These are phyloP conservation scores for Saccharomycopsis babjevae DNA, from an alignment of 805 yeast species.

Conservation along the genomic window DNA sequence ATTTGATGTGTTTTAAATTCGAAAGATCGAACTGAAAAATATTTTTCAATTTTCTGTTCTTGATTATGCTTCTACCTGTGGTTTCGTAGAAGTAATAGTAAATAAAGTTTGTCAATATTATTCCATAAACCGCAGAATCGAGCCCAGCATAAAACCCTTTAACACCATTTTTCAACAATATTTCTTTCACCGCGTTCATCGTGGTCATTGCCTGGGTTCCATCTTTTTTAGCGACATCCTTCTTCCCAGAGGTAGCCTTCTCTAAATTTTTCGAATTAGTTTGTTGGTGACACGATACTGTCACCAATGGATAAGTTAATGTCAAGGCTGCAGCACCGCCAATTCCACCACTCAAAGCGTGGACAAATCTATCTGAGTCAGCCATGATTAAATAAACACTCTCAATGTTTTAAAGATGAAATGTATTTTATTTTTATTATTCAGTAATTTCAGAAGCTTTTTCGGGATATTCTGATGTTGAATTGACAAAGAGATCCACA, in stretches of 20 bases:
- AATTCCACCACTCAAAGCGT: conserved; percentile 90
- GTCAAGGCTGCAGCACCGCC: conserved; percentile 86
- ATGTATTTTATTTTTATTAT: too few species aligned
- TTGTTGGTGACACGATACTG: conserved; percentile 82
- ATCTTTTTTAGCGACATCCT: conserved; percentile 21
- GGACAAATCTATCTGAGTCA: conserved; percentile 46
- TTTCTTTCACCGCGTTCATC: conserved; percentile 31
- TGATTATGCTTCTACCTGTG: conserved; percentile 38
- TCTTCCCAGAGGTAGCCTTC: conserved; percentile 4
- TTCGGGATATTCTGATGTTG: too few species aligned
- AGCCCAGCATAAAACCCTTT: conserved; percentile 73
- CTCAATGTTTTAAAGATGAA: too few species aligned
- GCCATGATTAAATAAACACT: neutral
- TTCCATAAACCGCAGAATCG: conserved; percentile 80
- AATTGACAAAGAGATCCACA: too few species aligned
- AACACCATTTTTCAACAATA: conserved; percentile 50
- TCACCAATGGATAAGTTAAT: conserved; percentile 82
- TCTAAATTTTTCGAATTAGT: conserved; percentile 31
- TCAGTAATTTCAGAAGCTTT: too few species aligned
- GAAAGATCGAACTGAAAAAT: conserved; percentile 18
- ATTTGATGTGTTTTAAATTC: conserved; percentile 7
- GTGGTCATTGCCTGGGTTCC: conserved; percentile 14
- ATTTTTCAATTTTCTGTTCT: conserved; percentile 23
- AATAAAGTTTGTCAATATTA: conserved; percentile 75
- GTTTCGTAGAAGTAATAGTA: conserved; percentile 88